A percentile compares a stretch with the other conserved stretches of the same genome.
Evolutionary conservation across 2,329 filamentous ascomycete species (phyloP).

Genomic region (Sporothrix pallida): DNA sequence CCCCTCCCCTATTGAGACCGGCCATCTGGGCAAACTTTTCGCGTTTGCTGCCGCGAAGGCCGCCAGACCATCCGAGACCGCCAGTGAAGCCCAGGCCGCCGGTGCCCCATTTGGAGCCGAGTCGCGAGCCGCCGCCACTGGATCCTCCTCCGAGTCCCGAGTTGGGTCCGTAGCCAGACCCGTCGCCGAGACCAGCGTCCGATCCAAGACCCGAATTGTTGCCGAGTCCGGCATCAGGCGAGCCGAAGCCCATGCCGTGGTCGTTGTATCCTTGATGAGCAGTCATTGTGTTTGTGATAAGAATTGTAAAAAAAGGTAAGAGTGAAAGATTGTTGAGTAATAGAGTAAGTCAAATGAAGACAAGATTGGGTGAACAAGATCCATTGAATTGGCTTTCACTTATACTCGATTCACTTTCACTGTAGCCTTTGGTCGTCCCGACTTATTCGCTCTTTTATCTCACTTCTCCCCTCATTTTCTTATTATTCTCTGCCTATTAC

Average conservation of each 20-base stretch:
- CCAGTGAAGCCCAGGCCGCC: neutral
- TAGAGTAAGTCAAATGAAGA: no score
- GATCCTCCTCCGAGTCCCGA: neutral
- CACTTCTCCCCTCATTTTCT: no score
- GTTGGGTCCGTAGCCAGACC: neutral
- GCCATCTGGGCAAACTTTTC: neutral
- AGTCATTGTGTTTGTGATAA: neutral
- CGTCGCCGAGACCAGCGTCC: neutral
- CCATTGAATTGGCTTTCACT: neutral
- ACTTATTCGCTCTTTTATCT: neutral
- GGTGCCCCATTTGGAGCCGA: conserved; percentile 1
- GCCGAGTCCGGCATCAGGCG: neutral
- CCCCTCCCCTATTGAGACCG: neutral
- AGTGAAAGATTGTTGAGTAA: no score
- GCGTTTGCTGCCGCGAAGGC: neutral
- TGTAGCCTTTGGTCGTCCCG: neutral
- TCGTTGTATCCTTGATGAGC: neutral
- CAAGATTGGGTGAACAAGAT: neutral
- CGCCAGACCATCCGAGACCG: neutral
- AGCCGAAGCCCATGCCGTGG: neutral
- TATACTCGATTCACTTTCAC: neutral
- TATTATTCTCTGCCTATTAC: neutral
- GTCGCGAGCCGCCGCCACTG: neutral
- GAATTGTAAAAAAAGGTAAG: no score
- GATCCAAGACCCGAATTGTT: neutral